These are phyloP conservation scores for Nematocida parisii DNA, from an alignment of 371 early-diverging fungal genomes.

Conservation along the genomic window DNA sequence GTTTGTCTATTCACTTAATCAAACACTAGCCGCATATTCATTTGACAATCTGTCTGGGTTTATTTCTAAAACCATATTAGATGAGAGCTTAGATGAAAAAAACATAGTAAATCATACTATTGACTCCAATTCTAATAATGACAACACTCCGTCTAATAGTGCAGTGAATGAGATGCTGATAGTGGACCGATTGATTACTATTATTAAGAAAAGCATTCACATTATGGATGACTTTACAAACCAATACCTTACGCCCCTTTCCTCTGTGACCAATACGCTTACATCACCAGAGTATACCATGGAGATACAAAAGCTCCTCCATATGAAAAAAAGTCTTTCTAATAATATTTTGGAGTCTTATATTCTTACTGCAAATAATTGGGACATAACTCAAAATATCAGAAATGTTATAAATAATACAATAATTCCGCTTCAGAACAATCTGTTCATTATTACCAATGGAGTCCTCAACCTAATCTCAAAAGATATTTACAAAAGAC, in stretches of 20 bases:
- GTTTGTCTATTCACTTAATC: neutral
- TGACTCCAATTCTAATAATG: neutral
- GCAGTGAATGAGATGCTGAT: neutral
- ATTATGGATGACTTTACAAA: neutral
- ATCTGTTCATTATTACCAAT: neutral
- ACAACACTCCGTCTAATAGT: neutral
- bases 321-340: neutral
- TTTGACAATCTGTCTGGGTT: neutral
- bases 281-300: neutral
- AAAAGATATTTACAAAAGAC: neutral
- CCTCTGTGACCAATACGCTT: neutral
- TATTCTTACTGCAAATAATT: neutral
- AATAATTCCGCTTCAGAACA: neutral
- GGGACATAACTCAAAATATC: neutral
- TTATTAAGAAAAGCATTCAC: neutral
- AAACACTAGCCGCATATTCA: neutral
- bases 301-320: neutral
- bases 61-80: neutral
- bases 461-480: neutral
- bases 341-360: neutral
- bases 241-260: neutral
- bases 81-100: neutral
- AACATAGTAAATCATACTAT: neutral
- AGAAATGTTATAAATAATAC: neutral
- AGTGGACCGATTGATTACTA: neutral